Base-by-base conservation (phyloP, 2,329 filamentous ascomycete species). In the Pestalotiopsis sp. region DNA sequence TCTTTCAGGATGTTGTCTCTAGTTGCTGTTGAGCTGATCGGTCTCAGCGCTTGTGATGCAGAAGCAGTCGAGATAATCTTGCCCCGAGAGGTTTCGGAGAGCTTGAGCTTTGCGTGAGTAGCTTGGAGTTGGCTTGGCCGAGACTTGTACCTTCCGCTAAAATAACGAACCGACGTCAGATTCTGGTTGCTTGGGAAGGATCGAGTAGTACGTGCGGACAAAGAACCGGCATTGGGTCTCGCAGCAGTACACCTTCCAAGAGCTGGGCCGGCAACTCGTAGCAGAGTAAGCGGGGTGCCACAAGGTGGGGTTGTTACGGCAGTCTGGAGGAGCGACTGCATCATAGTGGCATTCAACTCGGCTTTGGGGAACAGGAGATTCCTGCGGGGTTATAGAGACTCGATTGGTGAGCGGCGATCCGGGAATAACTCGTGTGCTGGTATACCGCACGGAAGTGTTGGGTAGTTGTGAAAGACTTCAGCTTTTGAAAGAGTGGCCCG, bases 271-370 rank as follows among this genome's bases (percentile, higher is more conserved):
- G 59, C 59, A 62, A 4, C 59, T 62, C 59, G 59, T 4, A 62
- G n/a, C 38, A 64, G 61, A 64, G 61, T n/a, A 52, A 49, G 61
- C 38, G 61, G 61, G 61, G 61, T 64, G 61, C 61, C 23, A 49
- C 61, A 52, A 64, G 61, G 61, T 52, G 61, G 61, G 61, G 63
- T 66, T 66, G 63, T 56, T 13, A 23, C 20, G 17, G 63, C 63
- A 12, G 63, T 49, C 23, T 66, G 63, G 45, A 66, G 49, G 14
- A 66, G 49, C 17, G 45, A 66, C 9, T 36, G 45, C 63, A 66
- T 66, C 63, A 66, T 66, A 14, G 14, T 56, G 27, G 14, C 63
- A 45, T 65, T 38, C 38, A 57, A 45, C 20, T 45, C 27, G n/a
- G 45, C 41, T 56, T 36, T 52, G 45, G 31, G 63, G 14, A 14